These are phyloP conservation scores for Rhizoctonia solani DNA, from an alignment of 1,284 basidiomycete species.

Conservation along the genomic window DNA sequence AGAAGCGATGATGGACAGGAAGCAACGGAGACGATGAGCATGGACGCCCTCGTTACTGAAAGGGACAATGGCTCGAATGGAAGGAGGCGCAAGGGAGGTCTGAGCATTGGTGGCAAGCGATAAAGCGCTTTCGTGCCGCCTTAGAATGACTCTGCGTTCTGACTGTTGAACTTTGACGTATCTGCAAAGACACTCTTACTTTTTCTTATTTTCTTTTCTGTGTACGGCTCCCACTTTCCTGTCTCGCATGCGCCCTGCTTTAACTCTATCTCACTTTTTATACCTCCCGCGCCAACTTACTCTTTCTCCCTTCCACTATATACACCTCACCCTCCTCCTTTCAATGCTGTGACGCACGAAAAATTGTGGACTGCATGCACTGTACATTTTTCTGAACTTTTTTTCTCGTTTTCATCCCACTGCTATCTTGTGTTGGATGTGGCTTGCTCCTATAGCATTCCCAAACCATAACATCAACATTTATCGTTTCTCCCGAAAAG, in stretches of 20 bases:
- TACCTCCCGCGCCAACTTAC: constrained; percentile 18
- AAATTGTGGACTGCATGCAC: constrained; percentile 22
- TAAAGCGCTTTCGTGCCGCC: background rate
- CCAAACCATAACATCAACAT: background rate
- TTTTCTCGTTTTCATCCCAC: background rate
- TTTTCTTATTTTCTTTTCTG: constrained; percentile 14
- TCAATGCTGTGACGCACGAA: constrained; percentile 20
- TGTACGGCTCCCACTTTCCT: constrained; percentile 17
- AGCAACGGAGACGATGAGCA: constrained; percentile 31
- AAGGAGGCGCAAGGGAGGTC: background rate
- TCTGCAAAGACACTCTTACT: constrained; percentile 20
- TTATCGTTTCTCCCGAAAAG: too few species aligned
- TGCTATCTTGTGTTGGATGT: background rate
- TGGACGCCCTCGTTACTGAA: constrained; percentile 18
- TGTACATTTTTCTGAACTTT: constrained; percentile 27
- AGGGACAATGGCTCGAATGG: background rate
- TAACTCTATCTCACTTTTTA: constrained; percentile 2
- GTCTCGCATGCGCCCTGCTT: constrained; percentile 14
- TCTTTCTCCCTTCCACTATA: background rate
- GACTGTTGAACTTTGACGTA: constrained; percentile 9
- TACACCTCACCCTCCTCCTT: background rate
- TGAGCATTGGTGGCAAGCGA: constrained; percentile 20
- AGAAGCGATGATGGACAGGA: constrained; percentile 33
- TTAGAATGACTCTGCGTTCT: constrained; percentile 11
- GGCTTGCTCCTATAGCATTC: background rate